A percentile compares a stretch with the other conserved stretches of the same genome.
phyloP scores from a whole-genome alignment of 257 asterid species.

The Cynanchum wilfordii region DNA sequence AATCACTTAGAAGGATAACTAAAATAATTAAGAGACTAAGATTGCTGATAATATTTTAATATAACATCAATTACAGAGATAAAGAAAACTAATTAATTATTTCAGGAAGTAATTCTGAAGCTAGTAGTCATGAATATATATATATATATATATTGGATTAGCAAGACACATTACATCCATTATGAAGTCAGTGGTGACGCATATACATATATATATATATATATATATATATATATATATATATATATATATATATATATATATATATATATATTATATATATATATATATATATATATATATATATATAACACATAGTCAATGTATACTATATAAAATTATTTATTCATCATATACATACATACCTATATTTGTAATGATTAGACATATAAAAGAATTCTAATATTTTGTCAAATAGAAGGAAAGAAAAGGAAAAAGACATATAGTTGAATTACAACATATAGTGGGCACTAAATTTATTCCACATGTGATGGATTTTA shows the following conservation, averaged over 20 bases:
- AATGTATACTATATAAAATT: no score
- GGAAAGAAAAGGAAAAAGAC: neutral
- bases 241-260: no score
- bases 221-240: no score
- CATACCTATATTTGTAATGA: no score
- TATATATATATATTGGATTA: neutral
- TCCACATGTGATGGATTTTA: neutral
- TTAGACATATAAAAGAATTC: no score
- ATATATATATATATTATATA: no score
- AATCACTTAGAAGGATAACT: neutral
- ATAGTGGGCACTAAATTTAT: neutral
- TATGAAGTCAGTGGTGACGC: conserved; percentile 29
- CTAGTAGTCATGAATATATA: neutral
- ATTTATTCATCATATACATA: no score
- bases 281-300: no score
- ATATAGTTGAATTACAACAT: neutral
- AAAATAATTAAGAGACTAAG: neutral
- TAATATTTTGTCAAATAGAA: no score
- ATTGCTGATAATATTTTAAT: neutral
- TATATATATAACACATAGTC: no score
- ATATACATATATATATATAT: neutral
- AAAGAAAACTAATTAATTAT: neutral
- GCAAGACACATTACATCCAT: neutral
- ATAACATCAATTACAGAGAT: neutral
- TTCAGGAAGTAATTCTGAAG: neutral